Evolutionary conservation across 1,284 basidiomycete genomes (phyloP), one percentile per base, ranked within the genome.

Genomic region (Amylostereum chailletii): DNA sequence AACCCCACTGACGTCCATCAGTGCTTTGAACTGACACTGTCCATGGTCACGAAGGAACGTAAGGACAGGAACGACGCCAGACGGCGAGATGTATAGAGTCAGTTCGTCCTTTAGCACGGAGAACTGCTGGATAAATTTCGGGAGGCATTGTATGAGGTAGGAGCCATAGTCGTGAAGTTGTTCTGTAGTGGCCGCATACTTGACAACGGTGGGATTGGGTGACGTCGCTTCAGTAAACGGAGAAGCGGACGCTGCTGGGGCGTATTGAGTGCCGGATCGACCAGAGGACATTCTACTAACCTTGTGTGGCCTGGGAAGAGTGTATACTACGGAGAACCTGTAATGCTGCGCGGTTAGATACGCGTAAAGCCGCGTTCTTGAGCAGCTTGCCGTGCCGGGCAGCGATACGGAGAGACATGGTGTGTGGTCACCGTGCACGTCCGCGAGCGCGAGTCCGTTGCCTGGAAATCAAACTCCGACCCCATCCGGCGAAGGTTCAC

Each of bases 41-140:
- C 88, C 81, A 71, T 99, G 96, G 71, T 99, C 95, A 55, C 94
- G 86, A 53, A 99, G 77, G 76, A 99, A 99, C 19, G 83, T 89
- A 58, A 99, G 76, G 46, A 91, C 83, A 32, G 91, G 94, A 48
- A 94, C 65, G 59, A 99, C 72, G 50, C 80, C 90, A 27, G 83
- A 76, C 4, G 96, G 96, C 0, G 86, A 77, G 63, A 89, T 76
- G 71, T 95, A 92, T 55, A 99, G 78, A 9, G 90, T 89, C 53
- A 99, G 77, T 68, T 99, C 96, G 68, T 99, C 95, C 75, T 94
- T 94, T 70, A 94, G 84, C 45, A 97, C 90, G n/a, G 90, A 92
- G 76, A 94, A 96, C 69, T 97, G 94, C 69, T 97, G 94, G 63
- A 97, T 80, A 72, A 84, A 94, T 72, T 94, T 96, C 51, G 93